Percentiles rank a stretch among this genome's conserved stretches.
Conservation (phyloP, 31 red algal species). For the Odonthalia washingtoniensis region DNA sequence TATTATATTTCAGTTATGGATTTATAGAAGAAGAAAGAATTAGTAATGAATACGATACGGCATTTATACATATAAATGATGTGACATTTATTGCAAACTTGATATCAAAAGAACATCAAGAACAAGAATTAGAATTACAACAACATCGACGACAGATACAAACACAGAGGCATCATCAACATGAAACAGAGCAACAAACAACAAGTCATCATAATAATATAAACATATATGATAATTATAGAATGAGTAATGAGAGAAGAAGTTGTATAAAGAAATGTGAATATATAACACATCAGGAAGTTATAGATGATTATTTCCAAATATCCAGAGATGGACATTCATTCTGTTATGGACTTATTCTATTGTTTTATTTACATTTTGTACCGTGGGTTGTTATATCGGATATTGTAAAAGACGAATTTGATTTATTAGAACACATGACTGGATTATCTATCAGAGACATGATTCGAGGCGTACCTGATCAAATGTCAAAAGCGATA, state of each 20-base stretch:
- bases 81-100: not conserved
- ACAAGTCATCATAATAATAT: not conserved
- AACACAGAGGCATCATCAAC: too few species aligned
- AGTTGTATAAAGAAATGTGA: not conserved
- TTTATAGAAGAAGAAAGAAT: slow-evolving; percentile 37
- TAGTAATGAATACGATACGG: slow-evolving; percentile 12
- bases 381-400: not conserved
- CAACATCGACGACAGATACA: too few species aligned
- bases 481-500: not conserved
- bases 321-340: slow-evolving; percentile 27
- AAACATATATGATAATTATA: not conserved
- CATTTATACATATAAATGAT: slow-evolving; percentile 13
- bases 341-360: slow-evolving; percentile 16
- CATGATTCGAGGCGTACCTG: not conserved
- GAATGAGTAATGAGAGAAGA: not conserved
- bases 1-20: slow-evolving; percentile 50
- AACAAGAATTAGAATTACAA: too few species aligned
- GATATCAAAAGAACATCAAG: too few species aligned
- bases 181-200: too few species aligned
- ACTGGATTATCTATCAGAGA: not conserved
- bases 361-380: slow-evolving; percentile 11
- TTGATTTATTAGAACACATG: not conserved
- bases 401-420: slow-evolving; percentile 13
- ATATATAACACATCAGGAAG: not conserved
- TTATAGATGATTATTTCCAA: slow-evolving; percentile 22